Percentiles rank a stretch among this genome's conserved stretches.
phyloP scores from a whole-genome alignment of 2,329 filamentous ascomycete genomes.

The Sclerotinia subarctica region DNA sequence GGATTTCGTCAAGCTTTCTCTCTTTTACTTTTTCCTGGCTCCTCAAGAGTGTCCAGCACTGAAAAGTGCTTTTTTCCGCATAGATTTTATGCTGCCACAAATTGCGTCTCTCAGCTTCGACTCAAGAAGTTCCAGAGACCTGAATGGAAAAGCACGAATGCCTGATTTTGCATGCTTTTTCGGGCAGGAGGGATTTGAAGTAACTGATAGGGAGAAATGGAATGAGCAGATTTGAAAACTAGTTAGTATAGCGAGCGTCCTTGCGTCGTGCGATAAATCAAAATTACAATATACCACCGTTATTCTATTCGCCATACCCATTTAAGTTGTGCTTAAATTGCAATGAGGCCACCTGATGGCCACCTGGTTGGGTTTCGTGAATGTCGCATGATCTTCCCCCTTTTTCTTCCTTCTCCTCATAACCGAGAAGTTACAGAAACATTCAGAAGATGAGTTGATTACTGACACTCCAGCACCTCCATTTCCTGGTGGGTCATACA shows the following conservation, averaged over 20 bases:
- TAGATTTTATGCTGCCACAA: background rate
- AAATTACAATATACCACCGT: background rate
- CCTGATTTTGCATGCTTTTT: background rate
- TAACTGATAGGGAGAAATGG: background rate
- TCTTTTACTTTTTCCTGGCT: background rate
- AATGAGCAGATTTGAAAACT: background rate
- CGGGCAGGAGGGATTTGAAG: too few species aligned
- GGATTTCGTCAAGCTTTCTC: background rate
- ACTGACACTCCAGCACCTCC: background rate
- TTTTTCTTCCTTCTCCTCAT: background rate
- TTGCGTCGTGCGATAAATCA: too few species aligned
- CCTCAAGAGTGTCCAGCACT: background rate
- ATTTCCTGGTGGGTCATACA: too few species aligned
- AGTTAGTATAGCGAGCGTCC: background rate
- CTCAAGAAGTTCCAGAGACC: background rate
- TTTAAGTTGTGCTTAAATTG: background rate
- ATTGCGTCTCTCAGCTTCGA: background rate
- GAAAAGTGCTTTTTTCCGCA: background rate
- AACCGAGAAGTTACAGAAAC: background rate
- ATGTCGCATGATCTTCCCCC: too few species aligned
- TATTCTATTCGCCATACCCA: background rate
- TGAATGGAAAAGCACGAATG: background rate
- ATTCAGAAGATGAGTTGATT: background rate
- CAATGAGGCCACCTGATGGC: background rate
- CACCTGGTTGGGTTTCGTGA: background rate